Base-by-base conservation (phyloP, 2,329 filamentous ascomycete genomes). In the Trichoderma arundinaceum region DNA sequence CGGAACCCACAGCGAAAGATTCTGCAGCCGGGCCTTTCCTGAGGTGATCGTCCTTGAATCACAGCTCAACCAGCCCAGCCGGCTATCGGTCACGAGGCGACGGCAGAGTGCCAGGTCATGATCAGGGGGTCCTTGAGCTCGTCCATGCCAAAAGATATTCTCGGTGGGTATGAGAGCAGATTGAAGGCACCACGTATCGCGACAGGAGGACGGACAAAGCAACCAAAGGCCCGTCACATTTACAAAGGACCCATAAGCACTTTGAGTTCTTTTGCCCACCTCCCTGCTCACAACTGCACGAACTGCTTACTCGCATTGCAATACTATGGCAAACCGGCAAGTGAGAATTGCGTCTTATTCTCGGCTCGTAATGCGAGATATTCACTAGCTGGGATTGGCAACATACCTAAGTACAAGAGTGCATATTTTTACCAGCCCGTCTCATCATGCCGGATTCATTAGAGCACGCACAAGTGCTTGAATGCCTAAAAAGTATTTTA, bases 1-100 rank as follows among this genome's bases (percentile, higher is more conserved):
- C 41, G 12, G 60, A 54, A 46, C 52, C 48, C 60, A 54, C 60
- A 41, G 17, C 2, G 39, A 46, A 54, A 44, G 35, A 13, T 35
- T 59, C 28, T 32, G 43, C 49, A 63, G 39, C 13, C 15, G 41
- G 17, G 17, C 48, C 22, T 33, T 54, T 63, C 10, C 28, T 9
- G 32, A 54, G 39, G 41, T 28, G 38, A 44, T 38, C 8, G 19
- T 9, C 15, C 32, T 44, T 10, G 33, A 28, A 19, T 12, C 10
- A 13, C 32, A 53, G 49, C 15, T 28, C 12, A 19, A 48, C 38
- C 38, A 44, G 38, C 28, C 44, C 15, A 22, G 39, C 38, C 49
- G 28, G 48, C 39, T 22, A 46, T 38, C 38, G 28, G 10, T 10
- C 33, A 8, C 13, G 8, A 13, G 12, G 32, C 41, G 48, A 32